Base-by-base conservation (phyloP, 2,329 filamentous ascomycete genomes). In the Monosporascus sp. region DNA sequence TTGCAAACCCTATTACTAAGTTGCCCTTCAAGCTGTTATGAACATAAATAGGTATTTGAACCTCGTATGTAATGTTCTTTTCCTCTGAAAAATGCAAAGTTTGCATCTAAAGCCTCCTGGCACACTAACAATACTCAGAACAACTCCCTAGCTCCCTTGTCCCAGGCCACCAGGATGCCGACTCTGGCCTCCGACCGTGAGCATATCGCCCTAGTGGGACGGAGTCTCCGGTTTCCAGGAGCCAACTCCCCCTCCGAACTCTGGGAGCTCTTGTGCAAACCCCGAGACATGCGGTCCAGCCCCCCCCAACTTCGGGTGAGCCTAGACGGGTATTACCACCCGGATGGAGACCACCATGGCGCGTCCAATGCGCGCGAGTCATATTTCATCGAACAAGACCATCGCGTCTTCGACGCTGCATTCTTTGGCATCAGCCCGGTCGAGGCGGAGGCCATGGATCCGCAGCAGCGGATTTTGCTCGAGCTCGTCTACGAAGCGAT, bases 121-220 rank as follows among this genome's bases (percentile, higher is more conserved):
- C n/a, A n/a, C n/a, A n/a, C n/a, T n/a, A n/a, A n/a, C n/a, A n/a
- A n/a, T n/a, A n/a, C n/a, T n/a, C n/a, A n/a, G n/a, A n/a, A n/a
- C n/a, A n/a, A n/a, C n/a, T n/a, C n/a, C n/a, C n/a, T n/a, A n/a
- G n/a, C n/a, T n/a, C n/a, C n/a, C n/a, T n/a, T n/a, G n/a, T n/a
- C n/a, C n/a, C n/a, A n/a, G n/a, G n/a, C n/a, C n/a, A n/a, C n/a
- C n/a, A n/a, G n/a, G n/a, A n/a, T n/a, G n/a, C n/a, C n/a, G n/a
- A n/a, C n/a, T n/a, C n/a, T n/a, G n/a, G n/a, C n/a, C n/a, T n/a
- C n/a, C n/a, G n/a, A n/a, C n/a, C n/a, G n/a, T n/a, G 52, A 54
- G 24, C 52, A 49, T 20, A 54, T 54, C 20, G 52, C 52, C 35
- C 46, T 54, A 17, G 25, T 54, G 7, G 52, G 52, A 25, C 45